phyloP scores from a whole-genome alignment of 176 grass and related monocot genomes.

The Raddia distichophylla region DNA sequence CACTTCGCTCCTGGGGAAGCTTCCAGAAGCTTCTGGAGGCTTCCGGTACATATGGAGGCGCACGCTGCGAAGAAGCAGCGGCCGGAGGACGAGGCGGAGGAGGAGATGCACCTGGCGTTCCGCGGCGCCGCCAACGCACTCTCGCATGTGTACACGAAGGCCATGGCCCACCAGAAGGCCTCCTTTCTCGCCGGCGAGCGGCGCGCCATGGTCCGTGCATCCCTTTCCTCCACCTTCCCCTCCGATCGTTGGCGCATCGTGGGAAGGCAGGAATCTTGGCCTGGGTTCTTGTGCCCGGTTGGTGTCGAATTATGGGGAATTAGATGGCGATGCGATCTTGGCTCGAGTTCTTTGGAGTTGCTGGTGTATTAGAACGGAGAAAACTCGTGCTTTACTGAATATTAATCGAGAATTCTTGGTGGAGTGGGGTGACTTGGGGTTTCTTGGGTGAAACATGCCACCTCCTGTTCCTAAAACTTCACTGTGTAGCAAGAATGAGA shows the following conservation, averaged over 20 bases:
- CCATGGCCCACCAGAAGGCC: constrained; percentile 52
- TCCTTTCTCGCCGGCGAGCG: constrained; percentile 54
- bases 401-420: constrained; percentile 19
- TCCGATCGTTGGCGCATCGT: constrained; percentile 17
- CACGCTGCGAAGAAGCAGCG: constrained; percentile 53
- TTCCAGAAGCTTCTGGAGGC: neutral
- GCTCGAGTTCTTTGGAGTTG: neutral
- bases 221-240: neutral
- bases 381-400: neutral
- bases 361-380: neutral
- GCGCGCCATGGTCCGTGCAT: constrained; percentile 40
- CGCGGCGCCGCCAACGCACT: constrained; percentile 65
- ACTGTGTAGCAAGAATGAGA: neutral
- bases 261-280: constrained; percentile 21
- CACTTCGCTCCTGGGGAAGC: neutral
- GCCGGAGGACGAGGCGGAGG: constrained; percentile 50
- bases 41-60: constrained; percentile 24
- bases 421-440: constrained; percentile 1
- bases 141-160: constrained; percentile 64
- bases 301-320: constrained; percentile 18
- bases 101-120: constrained; percentile 59
- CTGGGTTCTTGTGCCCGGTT: neutral
- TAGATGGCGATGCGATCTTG: neutral
- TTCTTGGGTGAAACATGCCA: constrained; percentile 32
- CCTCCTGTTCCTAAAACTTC: constrained; percentile 33